Percentiles rank a stretch among this genome's conserved stretches.
Evolutionary conservation across 768 basidiomycete species (phyloP).

Genomic region (Melanogaster broomeanus): DNA sequence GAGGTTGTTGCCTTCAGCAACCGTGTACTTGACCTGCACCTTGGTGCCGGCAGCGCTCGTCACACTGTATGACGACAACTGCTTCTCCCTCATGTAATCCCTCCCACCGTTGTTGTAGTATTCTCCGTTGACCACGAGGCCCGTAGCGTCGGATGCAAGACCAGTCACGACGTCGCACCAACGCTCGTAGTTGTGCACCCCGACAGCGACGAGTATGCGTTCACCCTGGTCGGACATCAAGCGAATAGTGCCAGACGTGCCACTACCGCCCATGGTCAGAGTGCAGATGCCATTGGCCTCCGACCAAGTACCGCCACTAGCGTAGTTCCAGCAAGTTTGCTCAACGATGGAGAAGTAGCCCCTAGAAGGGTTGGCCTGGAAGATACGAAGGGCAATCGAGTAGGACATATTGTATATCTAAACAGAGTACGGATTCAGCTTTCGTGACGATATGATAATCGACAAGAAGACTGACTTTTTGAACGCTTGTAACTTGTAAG

Average conservation of each 20-base stretch:
- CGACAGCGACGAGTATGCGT: conserved; percentile 33
- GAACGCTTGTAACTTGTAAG: too few species aligned
- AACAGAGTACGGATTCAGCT: too few species aligned
- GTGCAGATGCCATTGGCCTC: conserved; percentile 17
- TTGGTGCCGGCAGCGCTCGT: too few species aligned
- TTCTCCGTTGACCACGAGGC: conserved; percentile 20
- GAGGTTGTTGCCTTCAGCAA: too few species aligned
- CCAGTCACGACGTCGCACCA: conserved; percentile 41
- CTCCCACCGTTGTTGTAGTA: conserved; percentile 19
- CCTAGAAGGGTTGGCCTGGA: conserved; percentile 13
- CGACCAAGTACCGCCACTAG: conserved; percentile 32
- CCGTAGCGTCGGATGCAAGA: conserved; percentile 26
- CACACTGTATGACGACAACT: too few species aligned
- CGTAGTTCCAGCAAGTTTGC: conserved; percentile 35
- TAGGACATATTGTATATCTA: conserved; percentile 14
- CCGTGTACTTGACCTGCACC: too few species aligned
- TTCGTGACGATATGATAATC: too few species aligned
- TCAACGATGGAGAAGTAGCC: conserved; percentile 34
- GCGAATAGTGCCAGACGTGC: conserved; percentile 40
- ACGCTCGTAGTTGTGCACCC: conserved; percentile 37
- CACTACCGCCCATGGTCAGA: conserved; percentile 38
- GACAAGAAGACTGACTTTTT: too few species aligned
- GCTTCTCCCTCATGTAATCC: not conserved
- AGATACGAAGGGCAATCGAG: conserved; percentile 17
- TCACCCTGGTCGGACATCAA: conserved; percentile 30